These are phyloP conservation scores for Stachybotrys chartarum DNA, from an alignment of 2,329 filamentous ascomycete genomes.

Conservation along the genomic window DNA sequence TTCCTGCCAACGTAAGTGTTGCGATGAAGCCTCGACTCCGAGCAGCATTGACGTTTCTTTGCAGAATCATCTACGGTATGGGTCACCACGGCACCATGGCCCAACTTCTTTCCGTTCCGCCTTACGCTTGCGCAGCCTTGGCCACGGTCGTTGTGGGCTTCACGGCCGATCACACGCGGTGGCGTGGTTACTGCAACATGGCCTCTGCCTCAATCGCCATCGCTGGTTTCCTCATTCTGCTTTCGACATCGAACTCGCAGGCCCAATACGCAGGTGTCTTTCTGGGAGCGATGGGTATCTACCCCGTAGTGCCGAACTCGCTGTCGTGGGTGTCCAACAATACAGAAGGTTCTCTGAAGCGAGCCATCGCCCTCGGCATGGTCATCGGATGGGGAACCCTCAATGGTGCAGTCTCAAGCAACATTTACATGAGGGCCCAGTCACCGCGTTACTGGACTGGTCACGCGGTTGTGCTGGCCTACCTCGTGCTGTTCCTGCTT, in stretches of 20 bases:
- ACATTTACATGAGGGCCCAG: constrained; percentile 48
- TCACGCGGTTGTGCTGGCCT: constrained; percentile 57
- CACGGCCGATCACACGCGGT: constrained; percentile 55
- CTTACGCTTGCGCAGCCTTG: constrained; percentile 53
- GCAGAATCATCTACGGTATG: constrained; percentile 35
- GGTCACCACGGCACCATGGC: constrained; percentile 29
- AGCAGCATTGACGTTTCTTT: background rate
- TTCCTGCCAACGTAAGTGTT: constrained; percentile 42
- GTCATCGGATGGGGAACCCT: constrained; percentile 75
- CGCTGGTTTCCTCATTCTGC: constrained; percentile 58
- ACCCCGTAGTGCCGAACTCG: constrained; percentile 63
- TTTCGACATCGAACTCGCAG: constrained; percentile 43
- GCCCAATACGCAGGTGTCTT: constrained; percentile 64
- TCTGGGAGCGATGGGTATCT: constrained; percentile 56
- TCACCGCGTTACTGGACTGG: constrained; percentile 33
- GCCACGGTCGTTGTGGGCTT: constrained; percentile 58
- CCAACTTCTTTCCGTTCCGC: constrained; percentile 52
- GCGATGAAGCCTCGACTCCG: background rate
- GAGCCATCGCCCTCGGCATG: constrained; percentile 65
- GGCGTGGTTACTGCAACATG: constrained; percentile 63
- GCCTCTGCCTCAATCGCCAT: constrained; percentile 52
- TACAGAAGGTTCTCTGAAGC: constrained; percentile 51
- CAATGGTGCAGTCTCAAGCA: constrained; percentile 57
- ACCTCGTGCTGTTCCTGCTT: constrained; percentile 56
- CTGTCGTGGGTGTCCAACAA: constrained; percentile 68